phyloP scores from a whole-genome alignment of 805 yeast genomes.

The Naumovozyma castellii region DNA sequence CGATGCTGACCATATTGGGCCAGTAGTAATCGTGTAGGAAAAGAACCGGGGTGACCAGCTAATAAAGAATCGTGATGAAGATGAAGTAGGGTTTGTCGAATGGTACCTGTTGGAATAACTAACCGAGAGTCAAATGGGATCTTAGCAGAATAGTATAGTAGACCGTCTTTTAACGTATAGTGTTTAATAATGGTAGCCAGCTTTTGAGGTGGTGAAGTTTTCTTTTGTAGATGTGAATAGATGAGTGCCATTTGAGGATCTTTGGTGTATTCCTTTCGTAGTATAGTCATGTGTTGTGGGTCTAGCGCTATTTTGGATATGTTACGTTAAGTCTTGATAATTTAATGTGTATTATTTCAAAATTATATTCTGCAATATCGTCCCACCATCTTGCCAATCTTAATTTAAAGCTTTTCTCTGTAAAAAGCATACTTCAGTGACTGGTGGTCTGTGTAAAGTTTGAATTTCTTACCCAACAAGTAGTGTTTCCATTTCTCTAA shows the following conservation, averaged over 20 bases:
- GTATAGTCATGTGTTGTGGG: not conserved
- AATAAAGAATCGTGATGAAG: conserved; percentile 1
- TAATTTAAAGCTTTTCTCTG: not conserved
- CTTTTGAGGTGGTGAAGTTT: not conserved
- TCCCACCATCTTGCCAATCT: conserved; percentile 3
- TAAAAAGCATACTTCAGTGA: not conserved
- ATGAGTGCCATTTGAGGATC: too few species aligned
- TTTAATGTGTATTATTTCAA: not conserved
- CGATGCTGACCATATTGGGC: not conserved
- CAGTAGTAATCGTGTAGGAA: conserved; percentile 1
- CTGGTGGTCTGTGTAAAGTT: not conserved
- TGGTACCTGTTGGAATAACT: not conserved
- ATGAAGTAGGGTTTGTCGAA: not conserved
- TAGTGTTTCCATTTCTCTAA: conserved; percentile 1
- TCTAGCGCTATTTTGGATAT: not conserved
- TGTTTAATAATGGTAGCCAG: not conserved
- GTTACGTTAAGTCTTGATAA: not conserved
- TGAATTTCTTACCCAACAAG: not conserved
- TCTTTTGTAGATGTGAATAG: too few species aligned
- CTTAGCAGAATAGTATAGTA: not conserved
- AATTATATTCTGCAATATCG: conserved; percentile 1
- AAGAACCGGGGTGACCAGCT: conserved; percentile 2
- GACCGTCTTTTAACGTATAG: not conserved
- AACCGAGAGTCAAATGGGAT: not conserved
- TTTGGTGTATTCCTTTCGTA: not conserved